Evolutionary conservation across 805 yeast genomes (phyloP).

Genomic region (Candida bentonensis): DNA sequence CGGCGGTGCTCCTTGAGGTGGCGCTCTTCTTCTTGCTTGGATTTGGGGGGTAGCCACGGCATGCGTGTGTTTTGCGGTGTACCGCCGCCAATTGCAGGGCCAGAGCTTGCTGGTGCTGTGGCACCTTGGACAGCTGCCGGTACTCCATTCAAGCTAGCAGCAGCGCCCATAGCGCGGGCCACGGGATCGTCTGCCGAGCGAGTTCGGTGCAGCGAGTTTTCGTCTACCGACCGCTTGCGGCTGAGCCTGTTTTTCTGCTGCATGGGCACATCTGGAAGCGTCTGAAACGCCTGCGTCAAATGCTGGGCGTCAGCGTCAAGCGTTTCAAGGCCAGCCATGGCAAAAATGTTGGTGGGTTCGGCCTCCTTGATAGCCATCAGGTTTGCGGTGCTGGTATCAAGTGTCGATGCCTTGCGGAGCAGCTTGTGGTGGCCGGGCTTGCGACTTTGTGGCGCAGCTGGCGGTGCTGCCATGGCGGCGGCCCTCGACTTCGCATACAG

Average conservation of each 20-base stretch:
- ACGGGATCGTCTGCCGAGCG: neutral
- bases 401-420: conserved; percentile 4
- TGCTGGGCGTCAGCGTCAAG: conserved; percentile 23
- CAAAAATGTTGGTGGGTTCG: conserved; percentile 7
- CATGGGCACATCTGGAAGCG: conserved; percentile 6
- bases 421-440: neutral
- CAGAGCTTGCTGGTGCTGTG: no score
- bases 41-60: conserved; percentile 43
- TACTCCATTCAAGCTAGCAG: neutral
- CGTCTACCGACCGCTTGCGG: neutral
- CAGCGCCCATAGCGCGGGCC: neutral
- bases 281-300: conserved; percentile 20
- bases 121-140: neutral
- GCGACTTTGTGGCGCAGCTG: neutral
- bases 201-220: neutral
- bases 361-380: conserved; percentile 10
- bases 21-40: conserved; percentile 33
- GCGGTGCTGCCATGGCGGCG: conserved; percentile 4
- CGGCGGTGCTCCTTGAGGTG: conserved; percentile 42
- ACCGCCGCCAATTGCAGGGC: no score
- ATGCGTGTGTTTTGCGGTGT: neutral
- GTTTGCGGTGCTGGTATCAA: conserved; percentile 3
- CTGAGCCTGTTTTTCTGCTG: neutral
- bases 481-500: conserved; percentile 22
- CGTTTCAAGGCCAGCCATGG: conserved; percentile 15